A percentile compares a stretch with the other conserved stretches of the same genome.
These are phyloP conservation scores for Cladosporium oxysporum DNA, from an alignment of 2,329 filamentous ascomycete species.

Conservation along the genomic window DNA sequence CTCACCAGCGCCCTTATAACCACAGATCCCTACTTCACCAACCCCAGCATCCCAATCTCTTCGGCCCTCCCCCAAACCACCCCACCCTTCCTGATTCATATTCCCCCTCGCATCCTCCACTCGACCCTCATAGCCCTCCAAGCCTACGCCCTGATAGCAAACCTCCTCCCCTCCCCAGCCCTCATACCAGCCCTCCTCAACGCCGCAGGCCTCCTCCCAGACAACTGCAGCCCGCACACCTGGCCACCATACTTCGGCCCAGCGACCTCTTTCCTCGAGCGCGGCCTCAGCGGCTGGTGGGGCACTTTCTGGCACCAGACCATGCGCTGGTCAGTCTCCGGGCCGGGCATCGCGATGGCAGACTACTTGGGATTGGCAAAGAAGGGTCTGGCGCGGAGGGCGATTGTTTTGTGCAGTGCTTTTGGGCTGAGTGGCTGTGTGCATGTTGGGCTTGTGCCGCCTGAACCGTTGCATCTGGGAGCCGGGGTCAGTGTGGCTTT, in stretches of 20 bases:
- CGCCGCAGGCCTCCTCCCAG: constrained; percentile 23
- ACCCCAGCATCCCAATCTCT: constrained; percentile 22
- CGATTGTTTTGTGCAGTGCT: constrained; percentile 27
- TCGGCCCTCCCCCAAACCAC: constrained; percentile 22
- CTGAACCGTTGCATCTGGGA: constrained; percentile 26
- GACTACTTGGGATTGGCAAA: constrained; percentile 23
- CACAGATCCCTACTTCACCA: constrained; percentile 32
- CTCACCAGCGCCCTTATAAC: constrained; percentile 29
- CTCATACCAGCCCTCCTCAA: constrained; percentile 29
- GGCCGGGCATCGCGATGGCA: constrained; percentile 30
- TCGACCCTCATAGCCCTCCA: constrained; percentile 30
- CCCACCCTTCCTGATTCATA: not conserved
- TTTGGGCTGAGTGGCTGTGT: constrained; percentile 34
- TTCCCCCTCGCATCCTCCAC: constrained; percentile 27
- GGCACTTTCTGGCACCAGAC: constrained; percentile 38
- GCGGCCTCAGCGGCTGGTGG: constrained; percentile 36
- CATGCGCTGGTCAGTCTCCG: constrained; percentile 31
- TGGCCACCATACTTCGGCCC: constrained; percentile 36
- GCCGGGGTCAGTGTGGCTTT: constrained; percentile 13
- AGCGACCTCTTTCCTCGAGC: constrained; percentile 22
- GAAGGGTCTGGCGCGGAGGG: constrained; percentile 26
- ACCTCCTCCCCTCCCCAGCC: constrained; percentile 30
- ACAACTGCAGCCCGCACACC: constrained; percentile 31
- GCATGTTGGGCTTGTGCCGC: constrained; percentile 36
- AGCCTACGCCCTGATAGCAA: constrained; percentile 31